Base-by-base conservation (phyloP, 805 yeast species). In the Sugiyamaella floridensis region DNA sequence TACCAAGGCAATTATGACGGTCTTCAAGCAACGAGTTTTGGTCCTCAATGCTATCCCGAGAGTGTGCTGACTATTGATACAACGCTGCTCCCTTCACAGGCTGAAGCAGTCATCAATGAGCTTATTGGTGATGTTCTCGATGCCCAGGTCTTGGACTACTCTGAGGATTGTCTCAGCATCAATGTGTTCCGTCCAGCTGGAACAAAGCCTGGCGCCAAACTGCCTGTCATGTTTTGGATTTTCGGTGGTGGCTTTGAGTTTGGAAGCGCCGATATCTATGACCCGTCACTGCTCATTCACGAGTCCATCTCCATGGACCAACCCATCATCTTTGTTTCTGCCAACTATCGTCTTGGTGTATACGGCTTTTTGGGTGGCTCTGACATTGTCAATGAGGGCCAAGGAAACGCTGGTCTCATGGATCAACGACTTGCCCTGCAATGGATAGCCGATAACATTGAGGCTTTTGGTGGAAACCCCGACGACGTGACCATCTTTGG, bases 211-310 rank as follows among this genome's bases (percentile, higher is more conserved):
- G 29, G 44, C 2, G 18, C 22, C 4, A 29, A 40, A 14, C 37
- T 41, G 14, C 47, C 43, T 12, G 69, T 67, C 10, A 59, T 60
- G 43, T 56, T 63, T n/a, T 69, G 70, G 67, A 61, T 71, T 40
- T 70, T 69, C 51, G 75, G 74, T 12, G 74, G 75, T 34, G 66
- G 71, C 1, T 68, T 64, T 49, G 59, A 58, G 19, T 71, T 73
- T 2, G 62, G 62, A 15, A 69, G 72, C 26, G 53, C 62, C n/a
- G 64, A 60, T 43, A 59, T 63, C 3, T 53, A 57, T 7, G 55
- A 61, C 43, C 67, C 67, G 20, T 37, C 62, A n/a, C 40, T 45
- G 2, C 55, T 63, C 1, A 40, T 45, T 15, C 41, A 34, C 6
- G 41, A 29, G 26, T 29, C 41, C 11, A 32, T 32, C 4, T 61